Evolutionary conservation across 257 asterid species (phyloP), one percentile per base, ranked within the genome.

Genomic region (Solanum phureja): DNA sequence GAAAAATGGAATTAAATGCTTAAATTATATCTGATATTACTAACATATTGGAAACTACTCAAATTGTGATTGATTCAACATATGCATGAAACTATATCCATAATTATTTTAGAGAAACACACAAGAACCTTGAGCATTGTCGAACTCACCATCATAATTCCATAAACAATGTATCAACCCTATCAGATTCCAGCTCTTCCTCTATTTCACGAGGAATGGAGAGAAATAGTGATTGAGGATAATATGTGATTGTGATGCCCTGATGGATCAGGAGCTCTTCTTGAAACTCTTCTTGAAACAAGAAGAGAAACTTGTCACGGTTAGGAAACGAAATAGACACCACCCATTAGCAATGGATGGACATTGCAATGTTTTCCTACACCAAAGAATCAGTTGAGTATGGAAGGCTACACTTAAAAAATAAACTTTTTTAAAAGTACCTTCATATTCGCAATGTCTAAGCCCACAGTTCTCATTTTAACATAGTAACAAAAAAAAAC

Each of bases 201-300:
- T 46, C 56, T 46, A 46, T 46, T 90, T 92, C 94, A 87, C 87
- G 93, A 90, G 90, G 93, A 88, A 90, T 92, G 93, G 76, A 90
- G 91, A 91, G 92, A 95, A 92, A 90, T 89, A 88, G 87, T 88
- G 93, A 92, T 93, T 52, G 87, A 72, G 92, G 89, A 90, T 83
- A 93, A 93, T 90, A 94, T 84, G 90, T 87, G 94, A 91, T 91
- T 87, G 91, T 82, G 94, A 91, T 91, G 96, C 93, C 96, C 89
- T 89, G 92, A 93, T 91, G 93, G 94, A 91, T 89, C 90, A 84
- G 89, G 93, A 90, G 91, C 13, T 42, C 49, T 42, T 42, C 13
- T 93, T 87, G 92, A 89, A 90, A 89, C 13, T 42, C 49, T 42
- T 42, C 13, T 93, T 87, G 92, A 89, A 90, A 89, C 87, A 88